Evolutionary conservation across 169 alveolate species (phyloP), one percentile per base, ranked within the genome.

Genomic region (Eimeria maxima): DNA sequence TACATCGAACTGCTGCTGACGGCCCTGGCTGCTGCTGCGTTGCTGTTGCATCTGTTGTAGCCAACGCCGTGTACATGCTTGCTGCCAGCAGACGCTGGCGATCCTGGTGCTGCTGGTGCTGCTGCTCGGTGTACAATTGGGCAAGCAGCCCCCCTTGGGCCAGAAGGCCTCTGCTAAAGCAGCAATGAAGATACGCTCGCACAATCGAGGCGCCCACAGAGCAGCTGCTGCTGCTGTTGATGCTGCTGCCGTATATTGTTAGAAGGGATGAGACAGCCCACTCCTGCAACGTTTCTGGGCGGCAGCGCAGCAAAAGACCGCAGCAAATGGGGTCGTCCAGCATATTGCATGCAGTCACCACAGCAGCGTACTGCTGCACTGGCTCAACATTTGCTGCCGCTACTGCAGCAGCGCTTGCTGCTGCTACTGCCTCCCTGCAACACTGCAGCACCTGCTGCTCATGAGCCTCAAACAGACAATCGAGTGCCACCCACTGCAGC

Each of bases 171-270:
- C 74, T 73, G n/a, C 90, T 81, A 74, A 81, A 81, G 53, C 90
- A 81, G 90, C 90, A 81, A 73, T 81, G 90, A n/a, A 81, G 90
- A 29, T 81, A 81, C n/a, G 90, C 90, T 33, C 90, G 90, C 71
- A 81, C 90, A 4, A 81, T 47, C 44, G 90, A 81, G 50, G 69
- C 50, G 11, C 50, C 90, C n/a, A 20, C 27, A 27, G 90, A 27
- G 44, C 65, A 24, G n/a, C 71, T 47, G 57, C 90, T 76, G 87
- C 87, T 76, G 67, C 55, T 74, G 60, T 42, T 76, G 87, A 71
- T 50, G 67, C 50, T 55, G 71, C 73, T 50, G 90, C 74, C 16
- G 90, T 47, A 81, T 29, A 81, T 24, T 2, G 73, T 50, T n/a
- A 50, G 47, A 11, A 81, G 47, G 18, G 90, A 44, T 14, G 90